Evolutionary conservation across 108 stramenopile species (phyloP).

Genomic region (Chaetoceros tenuissimus): DNA sequence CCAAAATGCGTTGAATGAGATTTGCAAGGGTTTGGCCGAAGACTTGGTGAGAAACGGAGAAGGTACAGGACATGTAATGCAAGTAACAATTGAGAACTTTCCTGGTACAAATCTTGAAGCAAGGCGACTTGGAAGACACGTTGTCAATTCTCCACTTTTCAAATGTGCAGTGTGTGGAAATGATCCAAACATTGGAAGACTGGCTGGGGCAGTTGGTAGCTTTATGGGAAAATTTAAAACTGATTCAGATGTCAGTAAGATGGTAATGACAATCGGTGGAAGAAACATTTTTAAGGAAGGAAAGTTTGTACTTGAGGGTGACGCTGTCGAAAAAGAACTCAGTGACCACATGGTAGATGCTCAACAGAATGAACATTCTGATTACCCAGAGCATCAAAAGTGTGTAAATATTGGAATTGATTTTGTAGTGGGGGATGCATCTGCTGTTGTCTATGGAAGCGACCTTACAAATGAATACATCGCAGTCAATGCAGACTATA

Average conservation of each 20-base stretch:
- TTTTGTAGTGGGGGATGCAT: constrained; percentile 44
- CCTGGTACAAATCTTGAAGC: constrained; percentile 74
- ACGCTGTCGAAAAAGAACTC: constrained; percentile 81
- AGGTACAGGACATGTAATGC: constrained; percentile 96
- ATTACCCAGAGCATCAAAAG: constrained; percentile 86
- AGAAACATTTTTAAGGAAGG: constrained; percentile 80
- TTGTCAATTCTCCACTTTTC: constrained; percentile 93
- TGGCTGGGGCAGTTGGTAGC: constrained; percentile 90
- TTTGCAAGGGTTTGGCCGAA: constrained; percentile 74
- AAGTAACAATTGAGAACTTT: constrained; percentile 76
- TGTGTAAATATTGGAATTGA: constrained; percentile 85
- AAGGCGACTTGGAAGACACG: constrained; percentile 76
- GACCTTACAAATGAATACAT: constrained; percentile 96
- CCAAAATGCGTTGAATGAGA: constrained; percentile 56
- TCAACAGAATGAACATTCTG: constrained; percentile 58
- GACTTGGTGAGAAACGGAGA: constrained; percentile 98
- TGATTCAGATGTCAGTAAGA: constrained; percentile 36
- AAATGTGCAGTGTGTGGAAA: constrained; percentile 96
- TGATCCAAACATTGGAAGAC: constrained; percentile 98
- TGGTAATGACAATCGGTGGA: constrained; percentile 81
- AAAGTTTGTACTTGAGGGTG: constrained; percentile 88
- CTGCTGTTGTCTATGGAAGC: constrained; percentile 76
- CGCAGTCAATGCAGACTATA: constrained; percentile 94
- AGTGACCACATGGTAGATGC: constrained; percentile 85
- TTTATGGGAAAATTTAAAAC: constrained; percentile 85